Base-by-base conservation (phyloP, 2,329 filamentous ascomycete species). In the Alternaria sp. region DNA sequence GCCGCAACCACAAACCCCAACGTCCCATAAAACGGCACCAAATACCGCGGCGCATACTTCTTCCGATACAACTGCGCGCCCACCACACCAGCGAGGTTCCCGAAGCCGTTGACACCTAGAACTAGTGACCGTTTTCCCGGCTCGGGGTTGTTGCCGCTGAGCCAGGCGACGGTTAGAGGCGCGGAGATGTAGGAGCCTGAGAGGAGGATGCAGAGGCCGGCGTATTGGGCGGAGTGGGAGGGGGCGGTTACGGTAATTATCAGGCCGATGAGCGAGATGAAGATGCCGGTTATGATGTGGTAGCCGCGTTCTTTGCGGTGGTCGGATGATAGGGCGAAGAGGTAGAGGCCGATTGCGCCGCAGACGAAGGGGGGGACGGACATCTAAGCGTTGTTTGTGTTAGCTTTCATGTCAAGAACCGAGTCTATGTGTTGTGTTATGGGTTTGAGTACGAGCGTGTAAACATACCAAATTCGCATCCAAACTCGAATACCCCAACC, bases 291-390 rank as follows among this genome's bases (percentile, higher is more conserved):
- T 12, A 85, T 72, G 4, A 86, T 83, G 64, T 86, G 84, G 23
- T 62, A 68, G 10, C 68, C 66, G 21, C 68, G 59, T 45, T 73
- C 66, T 57, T 61, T 68, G 20, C 53, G 61, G 53, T 79, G 73
- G 56, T 85, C 84, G 0, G 83, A 85, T 10, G 79, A 82, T 51
- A 80, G 81, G 1, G 82, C 79, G 12, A 86, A 81, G 6, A 71
- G 70, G 6, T 85, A 78, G 3, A 86, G 73, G 4, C 85, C 76
- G 5, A 84, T 62, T 14, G 84, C 83, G 2, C 83, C 84, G 2
- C 81, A 81, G 5, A 82, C 73, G 37, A 85, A 85, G 0, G 84
- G 84, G 1, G 83, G 81, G 2, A 85, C 83, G 4, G 83, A 85
- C 71, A 81, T 83, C 20, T 69, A 11, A 4, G 10, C 10, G 14